Conservation (phyloP, 345 rosid species). For the Pugionium dolabratum region DNA sequence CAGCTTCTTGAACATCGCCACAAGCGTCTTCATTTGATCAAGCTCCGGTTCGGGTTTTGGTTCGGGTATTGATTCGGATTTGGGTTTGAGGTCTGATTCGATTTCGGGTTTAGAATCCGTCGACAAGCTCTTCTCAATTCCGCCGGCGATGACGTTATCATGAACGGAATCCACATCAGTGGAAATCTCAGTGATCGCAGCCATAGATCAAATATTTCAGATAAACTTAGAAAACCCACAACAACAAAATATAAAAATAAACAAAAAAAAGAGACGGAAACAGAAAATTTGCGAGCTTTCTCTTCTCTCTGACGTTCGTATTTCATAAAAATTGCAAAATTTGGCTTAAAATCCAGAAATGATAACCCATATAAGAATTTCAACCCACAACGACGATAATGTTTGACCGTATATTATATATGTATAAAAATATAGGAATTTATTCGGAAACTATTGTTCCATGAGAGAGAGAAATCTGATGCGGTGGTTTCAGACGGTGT, state of each 20-base stretch:
- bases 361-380: slow-evolving; percentile 21
- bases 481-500: slow-evolving; percentile 26
- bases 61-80: slow-evolving; percentile 3
- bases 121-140: slow-evolving; percentile 21
- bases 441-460: not conserved
- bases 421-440: no score
- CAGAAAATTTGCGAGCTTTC: slow-evolving; percentile 19
- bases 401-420: slow-evolving; percentile 1
- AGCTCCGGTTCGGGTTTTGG: slow-evolving; percentile 19
- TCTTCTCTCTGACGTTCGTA: not conserved
- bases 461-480: not conserved
- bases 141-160: slow-evolving; percentile 10
- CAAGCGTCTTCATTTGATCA: slow-evolving; percentile 53
- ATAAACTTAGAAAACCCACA: not conserved
- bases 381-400: not conserved
- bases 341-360: not conserved
- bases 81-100: slow-evolving; percentile 44
- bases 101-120: slow-evolving; percentile 45
- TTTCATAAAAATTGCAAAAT: not conserved
- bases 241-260: slow-evolving; percentile 11
- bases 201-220: slow-evolving; percentile 34
- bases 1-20: slow-evolving; percentile 58
- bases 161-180: slow-evolving; percentile 25
- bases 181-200: slow-evolving; percentile 32
- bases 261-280: not conserved